Evolutionary conservation across 2,329 filamentous ascomycete genomes (phyloP).

Genomic region (Zelopaecilomyces penicillatus): DNA sequence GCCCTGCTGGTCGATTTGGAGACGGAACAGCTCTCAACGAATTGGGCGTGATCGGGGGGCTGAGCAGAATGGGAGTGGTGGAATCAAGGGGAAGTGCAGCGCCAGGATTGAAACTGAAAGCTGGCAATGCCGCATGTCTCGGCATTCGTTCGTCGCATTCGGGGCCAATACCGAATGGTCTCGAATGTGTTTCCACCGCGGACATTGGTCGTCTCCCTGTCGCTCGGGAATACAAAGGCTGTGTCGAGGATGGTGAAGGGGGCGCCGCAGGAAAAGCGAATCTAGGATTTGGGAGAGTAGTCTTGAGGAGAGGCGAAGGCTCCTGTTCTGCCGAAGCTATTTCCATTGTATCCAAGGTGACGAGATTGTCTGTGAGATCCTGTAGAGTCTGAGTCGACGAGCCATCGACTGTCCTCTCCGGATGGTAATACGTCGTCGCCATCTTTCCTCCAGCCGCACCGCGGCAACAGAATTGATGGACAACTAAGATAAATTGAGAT

Average conservation of each 20-base stretch:
- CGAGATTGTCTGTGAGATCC: conserved; percentile 16
- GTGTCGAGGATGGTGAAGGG: conserved; percentile 35
- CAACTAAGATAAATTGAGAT: conserved; percentile 27
- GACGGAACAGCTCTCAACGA: conserved; percentile 44
- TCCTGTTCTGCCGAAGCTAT: conserved; percentile 12
- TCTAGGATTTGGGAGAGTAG: conserved; percentile 50
- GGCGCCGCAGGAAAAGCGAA: conserved; percentile 54
- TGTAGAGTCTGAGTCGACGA: conserved; percentile 18
- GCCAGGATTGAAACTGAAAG: conserved; percentile 50
- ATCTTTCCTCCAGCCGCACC: conserved; percentile 38
- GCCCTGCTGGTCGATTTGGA: conserved; percentile 50
- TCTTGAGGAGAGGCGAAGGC: conserved; percentile 5
- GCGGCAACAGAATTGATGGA: conserved; percentile 38
- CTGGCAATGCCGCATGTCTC: conserved; percentile 37
- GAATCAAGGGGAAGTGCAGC: conserved; percentile 25
- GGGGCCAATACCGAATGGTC: conserved; percentile 19
- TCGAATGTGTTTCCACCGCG: conserved; percentile 38
- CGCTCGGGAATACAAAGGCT: conserved; percentile 39
- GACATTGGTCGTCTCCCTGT: conserved; percentile 43
- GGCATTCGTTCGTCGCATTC: conserved; percentile 19
- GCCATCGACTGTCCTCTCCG: conserved; percentile 26
- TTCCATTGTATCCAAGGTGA: conserved; percentile 13
- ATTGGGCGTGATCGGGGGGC: conserved; percentile 47
- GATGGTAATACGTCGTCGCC: conserved; percentile 30
- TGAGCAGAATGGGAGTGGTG: conserved; percentile 32